Base-by-base conservation (phyloP, 139 green algal genomes). In the Desmodesmus armatus region DNA sequence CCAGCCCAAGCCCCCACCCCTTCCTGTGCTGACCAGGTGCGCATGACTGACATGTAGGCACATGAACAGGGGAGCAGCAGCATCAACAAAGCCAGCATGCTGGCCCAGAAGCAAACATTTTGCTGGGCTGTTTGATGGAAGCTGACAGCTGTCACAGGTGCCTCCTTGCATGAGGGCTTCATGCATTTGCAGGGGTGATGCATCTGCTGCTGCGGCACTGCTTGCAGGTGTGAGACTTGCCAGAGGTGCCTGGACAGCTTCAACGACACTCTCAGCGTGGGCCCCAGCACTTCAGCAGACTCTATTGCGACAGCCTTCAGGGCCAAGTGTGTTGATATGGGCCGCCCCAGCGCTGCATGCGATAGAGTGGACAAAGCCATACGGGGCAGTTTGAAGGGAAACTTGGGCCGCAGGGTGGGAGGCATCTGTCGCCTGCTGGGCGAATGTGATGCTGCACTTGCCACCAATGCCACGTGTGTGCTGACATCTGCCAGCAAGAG, bases 201-300 rank as follows among this genome's bases (percentile, higher is more conserved):
- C n/a, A n/a, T n/a, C n/a, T n/a, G n/a, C n/a, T n/a, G n/a, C n/a
- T n/a, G n/a, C 13, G 9, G 9, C 13, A 13, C 47, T 55, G 47
- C 9, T n/a, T n/a, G 13, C 47, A 72, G 63, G 29, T 72, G 63
- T 31, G n/a, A 72, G n/a, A 72, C 63, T 31, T 72, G 63, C 31
- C 63, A 72, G 63, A 40, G 63, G 17, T 72, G 63, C 63, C 29
- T 72, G 29, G 25, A 40, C 21, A 31, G 41, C 3, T 9, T 41
- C 31, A 0, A 21, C 63, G 21, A 11, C 23, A 13, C 11, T 72
- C 5, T 11, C 21, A 21, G 5, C n/a, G 17, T 31, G 23, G 63
- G 29, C 40, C 29, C 2, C 63, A 43, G 9, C 5, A n/a, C n/a
- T n/a, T n/a, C n/a, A n/a, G n/a, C n/a, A 40, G 63, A 29, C 23